Conservation (phyloP, 2,329 filamentous ascomycete genomes). For the Colletotrichum sp. region DNA sequence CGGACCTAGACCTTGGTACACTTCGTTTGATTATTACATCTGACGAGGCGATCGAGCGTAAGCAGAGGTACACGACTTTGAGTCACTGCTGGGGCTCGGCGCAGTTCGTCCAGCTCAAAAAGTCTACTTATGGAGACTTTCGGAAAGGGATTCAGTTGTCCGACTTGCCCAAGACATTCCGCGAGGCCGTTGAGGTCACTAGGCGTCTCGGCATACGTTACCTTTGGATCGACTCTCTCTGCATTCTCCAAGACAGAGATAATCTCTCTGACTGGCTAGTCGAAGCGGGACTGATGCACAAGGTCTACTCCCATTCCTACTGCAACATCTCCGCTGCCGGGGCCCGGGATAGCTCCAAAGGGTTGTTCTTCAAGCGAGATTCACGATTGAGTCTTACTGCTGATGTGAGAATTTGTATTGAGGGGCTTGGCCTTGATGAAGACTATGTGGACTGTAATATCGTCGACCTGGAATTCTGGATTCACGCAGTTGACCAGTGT, state of each 20-base stretch:
- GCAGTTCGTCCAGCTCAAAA: neutral
- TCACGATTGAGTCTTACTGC: neutral
- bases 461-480: neutral
- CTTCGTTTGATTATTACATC: neutral
- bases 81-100: conserved; percentile 10
- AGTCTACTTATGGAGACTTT: neutral
- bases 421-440: neutral
- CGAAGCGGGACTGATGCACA: conserved; percentile 21
- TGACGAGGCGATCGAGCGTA: neutral
- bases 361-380: neutral
- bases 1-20: neutral
- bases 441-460: neutral
- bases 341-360: conserved; percentile 2
- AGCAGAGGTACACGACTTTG: neutral
- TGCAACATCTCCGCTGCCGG: conserved; percentile 24
- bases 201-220: neutral
- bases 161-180: conserved; percentile 6
- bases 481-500: neutral
- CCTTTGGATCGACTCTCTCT: conserved; percentile 20
- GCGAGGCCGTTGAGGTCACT: conserved; percentile 7
- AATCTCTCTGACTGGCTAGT: conserved; percentile 21
- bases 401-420: neutral
- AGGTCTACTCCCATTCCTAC: conserved; percentile 22
- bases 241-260: conserved; percentile 19
- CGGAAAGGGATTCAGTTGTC: neutral